Evolutionary conservation across 1,139 yeast species (phyloP).

Genomic region (Zygosaccharomyces sapae): DNA sequence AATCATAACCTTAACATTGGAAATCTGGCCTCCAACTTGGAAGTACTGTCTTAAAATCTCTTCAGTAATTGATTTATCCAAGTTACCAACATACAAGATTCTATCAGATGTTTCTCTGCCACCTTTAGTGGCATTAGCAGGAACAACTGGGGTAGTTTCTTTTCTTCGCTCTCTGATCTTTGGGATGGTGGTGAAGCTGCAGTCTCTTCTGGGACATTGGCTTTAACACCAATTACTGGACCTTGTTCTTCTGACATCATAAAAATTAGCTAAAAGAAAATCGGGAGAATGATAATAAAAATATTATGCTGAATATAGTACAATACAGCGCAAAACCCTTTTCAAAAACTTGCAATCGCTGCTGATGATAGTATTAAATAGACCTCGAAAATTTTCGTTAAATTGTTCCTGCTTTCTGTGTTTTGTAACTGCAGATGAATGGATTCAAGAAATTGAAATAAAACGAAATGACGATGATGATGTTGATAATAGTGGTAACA

Average conservation of each 20-base stretch:
- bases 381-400: neutral
- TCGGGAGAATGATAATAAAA: neutral
- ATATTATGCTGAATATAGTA: neutral
- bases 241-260: slow-evolving; percentile 2
- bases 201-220: neutral
- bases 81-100: slow-evolving; percentile 72
- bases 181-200: neutral
- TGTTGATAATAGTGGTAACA: neutral
- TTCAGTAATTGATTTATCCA: slow-evolving; percentile 63
- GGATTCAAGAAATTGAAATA: neutral
- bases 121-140: slow-evolving; percentile 72
- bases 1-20: slow-evolving; percentile 61
- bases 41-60: slow-evolving; percentile 59
- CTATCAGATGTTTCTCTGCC: slow-evolving; percentile 75
- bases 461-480: slow-evolving; percentile 1
- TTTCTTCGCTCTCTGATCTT: slow-evolving; percentile 12
- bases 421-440: neutral
- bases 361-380: neutral
- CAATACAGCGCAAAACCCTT: neutral
- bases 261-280: neutral
- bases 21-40: slow-evolving; percentile 55
- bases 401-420: neutral
- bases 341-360: neutral
- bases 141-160: slow-evolving; percentile 37
- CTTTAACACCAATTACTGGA: neutral